Base-by-base conservation (phyloP, 495 filamentous ascomycete genomes). In the Penicillium angulare region DNA sequence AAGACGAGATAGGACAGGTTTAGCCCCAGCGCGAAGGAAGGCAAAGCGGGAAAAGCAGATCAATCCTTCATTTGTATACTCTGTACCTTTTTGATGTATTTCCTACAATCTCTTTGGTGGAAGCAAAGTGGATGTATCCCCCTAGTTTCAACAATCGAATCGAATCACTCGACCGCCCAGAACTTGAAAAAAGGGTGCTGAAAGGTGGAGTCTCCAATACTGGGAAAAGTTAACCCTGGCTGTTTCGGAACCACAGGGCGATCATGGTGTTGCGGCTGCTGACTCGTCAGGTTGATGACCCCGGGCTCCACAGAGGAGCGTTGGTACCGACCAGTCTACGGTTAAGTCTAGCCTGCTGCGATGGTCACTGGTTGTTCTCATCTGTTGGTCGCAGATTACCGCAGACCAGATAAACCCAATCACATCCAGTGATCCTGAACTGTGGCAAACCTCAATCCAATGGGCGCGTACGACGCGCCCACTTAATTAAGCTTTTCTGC, bases 351-450 rank as follows among this genome's bases (percentile, higher is more conserved):
- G 13, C 27, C n/a, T n/a, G n/a, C n/a, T n/a, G n/a, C n/a, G n/a
- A 31, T 23, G 27, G 46, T 63, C 53, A 59, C 56, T 63, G 60
- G 59, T 38, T 49, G 32, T 33, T n/a, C 26, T 50, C 55, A 53
- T 47, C 46, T 47, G 50, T 17, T 18, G 55, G 53, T 52, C 38
- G 49, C 43, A 39, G 38, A 16, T 41, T 41, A 49, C 27, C 38
- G 49, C 43, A 39, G 38, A 16, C 24, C 24, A 49, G 20, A 31
- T 27, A 10, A 29, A 53, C 43, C 50, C 33, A 48, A 44, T 44
- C 41, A 31, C n/a, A 1, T 0, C 24, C 41, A 13, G 1, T 32
- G 41, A 24, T 16, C 7, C 33, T n/a, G 1, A 8, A 10, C 7
- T 10, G 41, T 44, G 41, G 41, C 41, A 29, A 44, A 21, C 13